Evolutionary conservation across 345 rosid species (phyloP).

Genomic region (Gynandropsis gynandra): DNA sequence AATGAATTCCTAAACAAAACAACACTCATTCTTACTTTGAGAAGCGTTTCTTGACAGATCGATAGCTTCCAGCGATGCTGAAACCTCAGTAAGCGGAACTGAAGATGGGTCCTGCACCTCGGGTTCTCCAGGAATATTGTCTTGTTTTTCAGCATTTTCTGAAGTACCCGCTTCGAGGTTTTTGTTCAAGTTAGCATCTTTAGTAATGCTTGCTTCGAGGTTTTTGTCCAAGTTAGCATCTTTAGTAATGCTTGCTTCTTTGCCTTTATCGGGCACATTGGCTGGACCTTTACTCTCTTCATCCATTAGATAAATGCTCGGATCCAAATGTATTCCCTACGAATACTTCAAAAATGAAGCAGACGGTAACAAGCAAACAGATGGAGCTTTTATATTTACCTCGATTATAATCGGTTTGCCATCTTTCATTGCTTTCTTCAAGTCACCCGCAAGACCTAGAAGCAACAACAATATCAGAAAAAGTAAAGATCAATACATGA

Average conservation of each 20-base stretch:
- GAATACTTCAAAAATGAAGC: constrained; percentile 15
- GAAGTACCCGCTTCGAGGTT: constrained; percentile 26
- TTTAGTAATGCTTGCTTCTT: constrained; percentile 26
- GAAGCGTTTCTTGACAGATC: constrained; percentile 32
- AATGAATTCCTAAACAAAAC: constrained; percentile 1
- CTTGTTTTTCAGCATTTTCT: constrained; percentile 31
- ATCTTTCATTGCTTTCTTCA: constrained; percentile 99
- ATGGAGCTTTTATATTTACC: constrained; percentile 32
- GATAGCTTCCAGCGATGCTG: constrained; percentile 32
- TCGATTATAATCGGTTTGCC: constrained; percentile 97
- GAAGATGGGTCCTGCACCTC: constrained; percentile 22
- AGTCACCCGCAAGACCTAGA: constrained; percentile 92
- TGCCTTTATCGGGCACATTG: constrained; percentile 32
- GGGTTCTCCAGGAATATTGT: constrained; percentile 13
- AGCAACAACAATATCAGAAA: constrained; percentile 17
- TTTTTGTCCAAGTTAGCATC: constrained; percentile 27
- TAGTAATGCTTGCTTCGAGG: constrained; percentile 26
- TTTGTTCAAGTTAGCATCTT: constrained; percentile 26
- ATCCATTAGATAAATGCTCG: constrained; percentile 93
- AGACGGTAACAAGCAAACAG: background rate
- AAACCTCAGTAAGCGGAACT: constrained; percentile 32
- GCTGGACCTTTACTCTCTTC: constrained; percentile 63
- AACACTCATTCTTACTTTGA: constrained; percentile 34
- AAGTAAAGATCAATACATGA: constrained; percentile 7
- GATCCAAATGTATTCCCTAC: constrained; percentile 97